Conservation (phyloP, 1,284 basidiomycete genomes). For the Apiotrichum montevideense region DNA sequence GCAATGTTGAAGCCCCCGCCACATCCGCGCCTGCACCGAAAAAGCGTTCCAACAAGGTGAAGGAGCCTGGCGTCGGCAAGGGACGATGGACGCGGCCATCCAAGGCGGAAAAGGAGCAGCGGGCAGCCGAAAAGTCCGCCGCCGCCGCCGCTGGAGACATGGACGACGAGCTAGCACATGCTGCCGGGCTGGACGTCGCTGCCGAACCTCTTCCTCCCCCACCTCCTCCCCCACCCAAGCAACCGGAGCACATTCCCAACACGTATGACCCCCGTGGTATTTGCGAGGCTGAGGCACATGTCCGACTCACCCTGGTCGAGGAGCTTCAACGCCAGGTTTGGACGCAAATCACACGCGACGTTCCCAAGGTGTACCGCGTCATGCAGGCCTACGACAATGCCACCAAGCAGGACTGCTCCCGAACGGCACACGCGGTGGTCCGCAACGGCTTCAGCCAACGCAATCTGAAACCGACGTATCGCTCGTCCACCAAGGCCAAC, state of each 20-base stretch:
- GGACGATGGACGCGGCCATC: constrained; percentile 33
- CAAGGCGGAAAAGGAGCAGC: constrained; percentile 26
- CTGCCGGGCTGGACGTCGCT: not conserved
- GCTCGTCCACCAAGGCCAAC: constrained; percentile 70
- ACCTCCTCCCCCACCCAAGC: not conserved
- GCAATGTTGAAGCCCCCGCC: constrained; percentile 3
- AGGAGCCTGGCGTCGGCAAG: constrained; percentile 37
- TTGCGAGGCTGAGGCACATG: constrained; percentile 34
- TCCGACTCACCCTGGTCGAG: constrained; percentile 53
- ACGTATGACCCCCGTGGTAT: constrained; percentile 34
- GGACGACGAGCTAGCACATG: constrained; percentile 2
- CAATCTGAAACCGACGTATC: constrained; percentile 72
- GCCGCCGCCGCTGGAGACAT: not conserved
- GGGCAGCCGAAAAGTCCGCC: constrained; percentile 6
- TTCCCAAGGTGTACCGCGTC: constrained; percentile 76
- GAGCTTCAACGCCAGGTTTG: constrained; percentile 80
- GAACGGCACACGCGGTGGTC: constrained; percentile 31
- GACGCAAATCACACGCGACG: constrained; percentile 76
- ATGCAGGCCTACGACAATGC: constrained; percentile 59
- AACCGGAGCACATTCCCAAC: constrained; percentile 21
- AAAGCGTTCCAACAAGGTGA: constrained; percentile 25
- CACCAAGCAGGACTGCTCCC: constrained; percentile 51
- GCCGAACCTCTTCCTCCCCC: constrained; percentile 1
- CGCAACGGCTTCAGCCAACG: constrained; percentile 71
- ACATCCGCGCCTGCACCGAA: constrained; percentile 8